A percentile compares a stretch with the other conserved stretches of the same genome.
These are phyloP conservation scores for Vanderwaltozyma tropicalis DNA, from an alignment of 805 yeast species.

Conservation along the genomic window DNA sequence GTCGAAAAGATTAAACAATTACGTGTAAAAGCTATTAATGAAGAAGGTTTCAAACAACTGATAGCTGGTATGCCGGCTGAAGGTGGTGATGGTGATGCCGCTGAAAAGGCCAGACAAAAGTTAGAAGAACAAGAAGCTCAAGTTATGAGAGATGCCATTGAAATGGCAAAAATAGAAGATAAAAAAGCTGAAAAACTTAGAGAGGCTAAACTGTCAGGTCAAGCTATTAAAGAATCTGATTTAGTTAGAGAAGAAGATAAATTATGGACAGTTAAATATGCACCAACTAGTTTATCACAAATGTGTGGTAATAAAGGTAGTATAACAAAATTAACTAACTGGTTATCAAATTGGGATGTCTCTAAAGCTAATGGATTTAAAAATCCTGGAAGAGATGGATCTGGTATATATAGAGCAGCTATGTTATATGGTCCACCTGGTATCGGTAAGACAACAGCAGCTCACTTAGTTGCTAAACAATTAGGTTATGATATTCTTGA, in stretches of 20 bases:
- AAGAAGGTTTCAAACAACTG: slow-evolving; percentile 73
- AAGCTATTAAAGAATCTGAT: slow-evolving; percentile 11
- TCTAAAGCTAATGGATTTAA: slow-evolving; percentile 47
- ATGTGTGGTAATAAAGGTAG: slow-evolving; percentile 86
- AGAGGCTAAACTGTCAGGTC: slow-evolving; percentile 21
- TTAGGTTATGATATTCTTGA: slow-evolving; percentile 67
- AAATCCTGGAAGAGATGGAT: slow-evolving; percentile 49
- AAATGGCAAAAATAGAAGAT: slow-evolving; percentile 37
- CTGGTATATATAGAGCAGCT: slow-evolving; percentile 69
- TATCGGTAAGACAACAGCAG: slow-evolving; percentile 75
- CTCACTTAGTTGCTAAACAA: slow-evolving; percentile 60
- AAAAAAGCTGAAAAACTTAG: slow-evolving; percentile 22
- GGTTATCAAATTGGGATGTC: slow-evolving; percentile 73
- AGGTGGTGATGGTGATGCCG: slow-evolving; percentile 81
- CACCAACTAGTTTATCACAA: slow-evolving; percentile 66
- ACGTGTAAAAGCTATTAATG: slow-evolving; percentile 71
- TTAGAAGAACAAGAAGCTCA: slow-evolving; percentile 55
- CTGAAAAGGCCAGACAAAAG: slow-evolving; percentile 61
- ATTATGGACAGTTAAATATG: slow-evolving; percentile 89
- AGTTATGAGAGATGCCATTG: slow-evolving; percentile 43
- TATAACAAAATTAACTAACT: slow-evolving; percentile 51
- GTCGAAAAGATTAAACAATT: slow-evolving; percentile 65
- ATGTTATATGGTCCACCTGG: slow-evolving; percentile 85
- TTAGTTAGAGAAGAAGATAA: slow-evolving; percentile 37
- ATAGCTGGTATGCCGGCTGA: slow-evolving; percentile 75